Conservation (phyloP, 2,329 filamentous ascomycete species). For the Coniochaeta sp. region DNA sequence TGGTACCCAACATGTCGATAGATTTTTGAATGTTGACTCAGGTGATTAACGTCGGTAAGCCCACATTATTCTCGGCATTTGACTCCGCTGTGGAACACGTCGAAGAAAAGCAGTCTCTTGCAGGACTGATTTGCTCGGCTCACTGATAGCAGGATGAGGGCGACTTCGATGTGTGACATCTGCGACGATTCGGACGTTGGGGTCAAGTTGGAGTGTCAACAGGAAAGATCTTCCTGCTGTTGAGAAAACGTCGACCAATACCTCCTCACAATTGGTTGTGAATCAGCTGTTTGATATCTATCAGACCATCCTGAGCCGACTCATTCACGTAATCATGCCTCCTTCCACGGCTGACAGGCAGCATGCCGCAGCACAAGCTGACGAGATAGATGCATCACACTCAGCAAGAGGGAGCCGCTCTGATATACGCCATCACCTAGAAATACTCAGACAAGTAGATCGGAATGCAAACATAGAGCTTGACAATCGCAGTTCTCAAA, state of each 20-base stretch:
- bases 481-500: neutral
- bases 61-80: neutral
- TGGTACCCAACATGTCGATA: too few relatives aligned
- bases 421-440: neutral
- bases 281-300: neutral
- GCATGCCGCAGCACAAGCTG: neutral
- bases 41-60: too few relatives aligned
- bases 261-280: neutral
- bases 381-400: neutral
- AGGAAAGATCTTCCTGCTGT: neutral
- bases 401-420: too few relatives aligned
- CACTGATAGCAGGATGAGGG: neutral
- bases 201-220: neutral
- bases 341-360: neutral
- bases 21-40: too few relatives aligned
- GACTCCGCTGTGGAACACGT: neutral
- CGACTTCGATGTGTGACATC: neutral
- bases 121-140: neutral
- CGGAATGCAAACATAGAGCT: neutral
- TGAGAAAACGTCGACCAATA: neutral
- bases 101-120: neutral
- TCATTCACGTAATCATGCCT: neutral
- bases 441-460: neutral
- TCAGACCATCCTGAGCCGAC: neutral
- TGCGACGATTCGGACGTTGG: neutral